phyloP scores from a whole-genome alignment of 305 asterid genomes.

The Fraxinus greggii region DNA sequence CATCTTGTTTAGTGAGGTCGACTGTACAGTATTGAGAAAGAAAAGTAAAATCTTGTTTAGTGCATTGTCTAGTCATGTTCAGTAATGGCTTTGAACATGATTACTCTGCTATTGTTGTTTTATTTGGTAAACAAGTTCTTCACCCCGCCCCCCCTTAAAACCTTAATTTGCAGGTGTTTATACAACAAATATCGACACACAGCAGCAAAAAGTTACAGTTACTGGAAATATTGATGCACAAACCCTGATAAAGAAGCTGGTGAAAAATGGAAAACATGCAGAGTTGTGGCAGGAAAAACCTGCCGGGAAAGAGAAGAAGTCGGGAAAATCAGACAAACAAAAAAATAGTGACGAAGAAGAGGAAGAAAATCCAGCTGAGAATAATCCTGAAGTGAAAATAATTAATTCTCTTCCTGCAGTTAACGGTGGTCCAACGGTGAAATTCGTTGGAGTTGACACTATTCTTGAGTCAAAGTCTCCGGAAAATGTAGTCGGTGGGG shows the following conservation, averaged over 20 bases:
- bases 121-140: not conserved
- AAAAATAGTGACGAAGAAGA: constrained; percentile 44
- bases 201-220: constrained; percentile 70
- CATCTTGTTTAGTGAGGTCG: not conserved
- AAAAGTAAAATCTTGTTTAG: not conserved
- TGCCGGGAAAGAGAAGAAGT: constrained; percentile 38
- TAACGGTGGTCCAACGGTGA: constrained; percentile 37
- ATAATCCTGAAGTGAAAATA: constrained; percentile 26
- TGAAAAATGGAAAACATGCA: constrained; percentile 66
- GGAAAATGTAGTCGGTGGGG: constrained; percentile 34
- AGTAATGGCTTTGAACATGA: not conserved
- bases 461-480: constrained; percentile 26
- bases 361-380: constrained; percentile 32
- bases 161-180: constrained; percentile 55
- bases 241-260: constrained; percentile 54
- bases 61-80: not conserved
- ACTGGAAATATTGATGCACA: constrained; percentile 69
- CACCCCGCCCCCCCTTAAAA: not conserved
- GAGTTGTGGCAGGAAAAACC: constrained; percentile 65
- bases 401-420: constrained; percentile 23
- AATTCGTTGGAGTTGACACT: constrained; percentile 40
- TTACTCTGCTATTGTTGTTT: not conserved
- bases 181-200: constrained; percentile 48
- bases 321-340: constrained; percentile 29
- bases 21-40: not conserved